Percentiles rank a stretch among this genome's conserved stretches.
Conservation (phyloP, 768 basidiomycete species). For the Boletus bicolor region DNA sequence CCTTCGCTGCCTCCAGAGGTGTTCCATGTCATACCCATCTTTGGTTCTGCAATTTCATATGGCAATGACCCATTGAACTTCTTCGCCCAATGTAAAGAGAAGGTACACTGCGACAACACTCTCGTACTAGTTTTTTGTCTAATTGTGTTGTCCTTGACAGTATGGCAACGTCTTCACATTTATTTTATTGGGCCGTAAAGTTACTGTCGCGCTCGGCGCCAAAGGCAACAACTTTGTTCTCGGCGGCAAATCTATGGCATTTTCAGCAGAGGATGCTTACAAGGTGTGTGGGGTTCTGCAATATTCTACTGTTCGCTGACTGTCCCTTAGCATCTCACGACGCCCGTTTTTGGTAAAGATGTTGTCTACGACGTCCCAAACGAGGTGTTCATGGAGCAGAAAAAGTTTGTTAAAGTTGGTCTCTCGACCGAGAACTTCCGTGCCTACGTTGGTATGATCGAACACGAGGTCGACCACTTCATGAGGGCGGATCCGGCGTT, state of each 20-base stretch:
- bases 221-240: constrained; percentile 93
- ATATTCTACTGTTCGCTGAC: not conserved
- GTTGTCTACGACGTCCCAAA: constrained; percentile 98
- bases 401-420: constrained; percentile 96
- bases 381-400: constrained; percentile 97
- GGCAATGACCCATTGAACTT: constrained; percentile 93
- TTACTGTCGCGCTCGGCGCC: constrained; percentile 88
- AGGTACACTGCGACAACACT: constrained; percentile 46
- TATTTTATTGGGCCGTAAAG: constrained; percentile 79
- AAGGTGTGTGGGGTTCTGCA: constrained; percentile 49
- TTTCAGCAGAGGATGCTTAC: constrained; percentile 97
- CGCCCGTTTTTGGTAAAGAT: constrained; percentile 94
- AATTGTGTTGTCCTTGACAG: constrained; percentile 39
- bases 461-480: constrained; percentile 71
- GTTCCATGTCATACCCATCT: constrained; percentile 87
- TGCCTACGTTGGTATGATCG: constrained; percentile 78
- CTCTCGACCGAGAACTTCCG: constrained; percentile 90
- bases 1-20: constrained; percentile 81
- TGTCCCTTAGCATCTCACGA: constrained; percentile 71
- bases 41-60: constrained; percentile 87
- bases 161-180: constrained; percentile 98
- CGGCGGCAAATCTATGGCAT: constrained; percentile 87
- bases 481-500: constrained; percentile 65
- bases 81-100: constrained; percentile 73
- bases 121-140: not conserved